Evolutionary conservation across 1,284 basidiomycete species (phyloP).

Genomic region (Mycosarcoma maydis): DNA sequence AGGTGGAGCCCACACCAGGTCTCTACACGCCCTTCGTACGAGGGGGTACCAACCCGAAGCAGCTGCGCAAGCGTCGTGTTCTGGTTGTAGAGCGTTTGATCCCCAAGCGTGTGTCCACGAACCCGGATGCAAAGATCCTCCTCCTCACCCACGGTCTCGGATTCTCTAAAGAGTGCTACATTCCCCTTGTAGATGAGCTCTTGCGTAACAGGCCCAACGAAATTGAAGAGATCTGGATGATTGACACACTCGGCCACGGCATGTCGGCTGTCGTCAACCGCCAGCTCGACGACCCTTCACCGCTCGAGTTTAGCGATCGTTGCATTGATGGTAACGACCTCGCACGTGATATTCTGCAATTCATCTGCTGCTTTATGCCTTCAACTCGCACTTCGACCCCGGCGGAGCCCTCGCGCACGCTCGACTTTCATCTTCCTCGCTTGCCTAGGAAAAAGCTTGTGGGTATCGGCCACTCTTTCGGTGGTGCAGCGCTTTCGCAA

Average conservation of each 20-base stretch:
- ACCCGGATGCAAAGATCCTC: conserved; percentile 41
- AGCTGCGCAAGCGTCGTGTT: conserved; percentile 35
- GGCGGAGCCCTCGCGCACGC: conserved; percentile 29
- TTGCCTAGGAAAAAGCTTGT: conserved; percentile 40
- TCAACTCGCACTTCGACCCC: conserved; percentile 32
- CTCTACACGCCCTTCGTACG: conserved; percentile 43
- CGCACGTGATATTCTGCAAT: conserved; percentile 40
- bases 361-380: conserved; percentile 49
- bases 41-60: conserved; percentile 37
- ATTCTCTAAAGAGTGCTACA: conserved; percentile 41
- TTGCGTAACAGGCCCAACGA: conserved; percentile 31
- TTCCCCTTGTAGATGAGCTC: conserved; percentile 40
- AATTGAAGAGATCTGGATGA: conserved; percentile 47
- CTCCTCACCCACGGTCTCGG: conserved; percentile 42
- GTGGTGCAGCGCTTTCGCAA: conserved; percentile 33
- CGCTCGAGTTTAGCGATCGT: conserved; percentile 42
- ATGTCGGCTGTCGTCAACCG: conserved; percentile 44
- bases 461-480: conserved; percentile 48
- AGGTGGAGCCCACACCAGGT: conserved; percentile 36
- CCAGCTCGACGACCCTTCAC: conserved; percentile 35
- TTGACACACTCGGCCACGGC: conserved; percentile 44
- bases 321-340: conserved; percentile 49
- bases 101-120: conserved; percentile 31
- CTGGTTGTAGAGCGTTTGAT: conserved; percentile 42
- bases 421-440: conserved; percentile 43